A percentile compares a stretch with the other conserved stretches of the same genome.
These are phyloP conservation scores for Tuctoria greenei DNA, from an alignment of 176 grass and related monocot genomes.

Conservation along the genomic window DNA sequence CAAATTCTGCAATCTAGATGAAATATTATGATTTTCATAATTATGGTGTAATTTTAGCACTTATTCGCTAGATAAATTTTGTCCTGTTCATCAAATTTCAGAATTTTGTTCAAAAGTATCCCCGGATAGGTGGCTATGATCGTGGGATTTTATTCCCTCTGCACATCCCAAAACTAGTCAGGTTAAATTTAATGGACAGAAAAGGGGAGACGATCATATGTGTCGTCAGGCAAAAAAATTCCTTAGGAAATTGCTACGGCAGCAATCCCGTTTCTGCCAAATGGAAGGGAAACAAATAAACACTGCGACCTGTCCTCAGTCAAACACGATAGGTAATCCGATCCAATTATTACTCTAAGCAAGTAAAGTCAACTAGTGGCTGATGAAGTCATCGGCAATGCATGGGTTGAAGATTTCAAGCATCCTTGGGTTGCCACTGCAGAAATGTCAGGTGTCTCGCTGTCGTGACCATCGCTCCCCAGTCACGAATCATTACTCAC, in stretches of 20 bases:
- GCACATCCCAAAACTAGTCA: not conserved
- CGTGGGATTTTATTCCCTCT: constrained; percentile 32
- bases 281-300: not conserved
- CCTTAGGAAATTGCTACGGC: not conserved
- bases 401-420: constrained; percentile 19
- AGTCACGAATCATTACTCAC: too few species aligned
- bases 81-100: too few species aligned
- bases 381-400: constrained; percentile 35
- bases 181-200: constrained; percentile 14
- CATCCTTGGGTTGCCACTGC: too few species aligned
- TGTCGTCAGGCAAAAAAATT: not conserved
- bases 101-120: too few species aligned
- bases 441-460: too few species aligned
- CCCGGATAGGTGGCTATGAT: constrained; percentile 16
- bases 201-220: not conserved
- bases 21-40: too few species aligned
- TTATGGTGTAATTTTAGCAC: too few species aligned
- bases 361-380: constrained; percentile 29
- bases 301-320: not conserved
- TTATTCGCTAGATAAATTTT: too few species aligned
- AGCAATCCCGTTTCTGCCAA: constrained; percentile 7
- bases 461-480: too few species aligned
- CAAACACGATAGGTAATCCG: not conserved
- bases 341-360: not conserved
- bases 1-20: too few species aligned